Evolutionary conservation across 176 grass and related monocot genomes (phyloP), one percentile per base, ranked within the genome.

Genomic region (Rhynchospora tenuis): DNA sequence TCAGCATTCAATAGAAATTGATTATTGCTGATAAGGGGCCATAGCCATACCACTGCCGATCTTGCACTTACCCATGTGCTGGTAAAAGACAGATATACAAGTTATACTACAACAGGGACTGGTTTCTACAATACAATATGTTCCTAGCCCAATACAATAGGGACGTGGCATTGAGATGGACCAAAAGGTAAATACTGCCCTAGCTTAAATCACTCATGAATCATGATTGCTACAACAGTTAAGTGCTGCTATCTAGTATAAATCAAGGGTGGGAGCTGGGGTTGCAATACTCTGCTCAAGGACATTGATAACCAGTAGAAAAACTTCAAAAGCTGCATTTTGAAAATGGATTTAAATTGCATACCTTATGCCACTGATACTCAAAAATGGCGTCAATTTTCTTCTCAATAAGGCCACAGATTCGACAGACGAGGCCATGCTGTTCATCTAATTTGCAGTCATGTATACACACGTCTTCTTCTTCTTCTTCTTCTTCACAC

Each of bases 401-500:
- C 71, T 88, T 85, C 72, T 91, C 81, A 85, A 97, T 93, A 26
- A 93, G 78, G 78, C 94, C 94, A 88, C 94, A 97, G 70, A 91
- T 76, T 72, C 86, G 89, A 48, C 94, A 97, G 24, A 93, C 91
- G 42, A 90, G 76, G 9, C 91, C 91, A 23, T 91, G 68, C 46
- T 97, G 85, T 86, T 93, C 94, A 87, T 93, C 85, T 83, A 91
- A 42, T 31, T 85, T 9, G 66, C 58, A 88, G 20, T 86, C 82
- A 84, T 93, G 94, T n/a, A 69, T 59, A 59, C 94, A 97, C 29
- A 82, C 58, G 4, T 80, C 77, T 17, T 82, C 80, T 44, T 85
- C 80, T 67, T 82, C 81, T 17, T 85, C 86, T 2, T 13, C 82
- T 76, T 92, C 79, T 58, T 89, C 54, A 63, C 17, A 69, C 19